Conservation (phyloP, 768 basidiomycete species). For the Lactarius psammicola region DNA sequence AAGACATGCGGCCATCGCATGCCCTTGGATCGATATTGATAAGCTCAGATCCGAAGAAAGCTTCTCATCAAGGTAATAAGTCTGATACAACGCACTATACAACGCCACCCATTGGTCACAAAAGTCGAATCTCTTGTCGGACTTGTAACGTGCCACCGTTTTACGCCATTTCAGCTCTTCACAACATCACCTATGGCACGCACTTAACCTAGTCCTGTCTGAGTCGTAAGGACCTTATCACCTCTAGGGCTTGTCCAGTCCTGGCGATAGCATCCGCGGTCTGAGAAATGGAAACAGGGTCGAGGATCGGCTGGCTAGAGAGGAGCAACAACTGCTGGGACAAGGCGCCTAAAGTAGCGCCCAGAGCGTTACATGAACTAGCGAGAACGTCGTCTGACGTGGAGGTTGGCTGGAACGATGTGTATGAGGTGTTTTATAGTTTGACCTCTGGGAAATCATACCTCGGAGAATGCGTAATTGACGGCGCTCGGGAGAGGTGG, state of each 20-base stretch:
- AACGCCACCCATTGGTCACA: slow-evolving; percentile 10
- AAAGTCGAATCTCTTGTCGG: slow-evolving; percentile 6
- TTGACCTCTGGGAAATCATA: slow-evolving; percentile 1
- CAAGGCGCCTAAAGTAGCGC: slow-evolving; percentile 15
- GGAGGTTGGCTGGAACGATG: slow-evolving; percentile 1
- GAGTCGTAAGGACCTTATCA: slow-evolving; percentile 21
- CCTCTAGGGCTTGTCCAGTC: slow-evolving; percentile 24
- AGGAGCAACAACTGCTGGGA: slow-evolving; percentile 24
- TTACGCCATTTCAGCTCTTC: slow-evolving; percentile 18
- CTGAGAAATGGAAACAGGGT: slow-evolving; percentile 23
- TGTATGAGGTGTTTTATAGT: not conserved
- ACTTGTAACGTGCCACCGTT: slow-evolving; percentile 9
- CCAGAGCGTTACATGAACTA: slow-evolving; percentile 18
- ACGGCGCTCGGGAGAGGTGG: not conserved
- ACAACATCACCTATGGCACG: slow-evolving; percentile 16
- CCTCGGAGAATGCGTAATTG: not conserved
- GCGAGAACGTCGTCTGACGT: slow-evolving; percentile 9
- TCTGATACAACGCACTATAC: slow-evolving; percentile 22
- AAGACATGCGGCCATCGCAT: slow-evolving; percentile 25
- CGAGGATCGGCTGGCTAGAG: slow-evolving; percentile 18
- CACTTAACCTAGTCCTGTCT: slow-evolving; percentile 15
- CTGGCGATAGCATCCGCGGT: slow-evolving; percentile 29
- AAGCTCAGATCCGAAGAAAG: slow-evolving; percentile 15
- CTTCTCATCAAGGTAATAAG: slow-evolving; percentile 20
- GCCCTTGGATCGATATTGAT: slow-evolving; percentile 21